Base-by-base conservation (phyloP, 1,139 yeast species). In the Yamadazyma taylorii region DNA sequence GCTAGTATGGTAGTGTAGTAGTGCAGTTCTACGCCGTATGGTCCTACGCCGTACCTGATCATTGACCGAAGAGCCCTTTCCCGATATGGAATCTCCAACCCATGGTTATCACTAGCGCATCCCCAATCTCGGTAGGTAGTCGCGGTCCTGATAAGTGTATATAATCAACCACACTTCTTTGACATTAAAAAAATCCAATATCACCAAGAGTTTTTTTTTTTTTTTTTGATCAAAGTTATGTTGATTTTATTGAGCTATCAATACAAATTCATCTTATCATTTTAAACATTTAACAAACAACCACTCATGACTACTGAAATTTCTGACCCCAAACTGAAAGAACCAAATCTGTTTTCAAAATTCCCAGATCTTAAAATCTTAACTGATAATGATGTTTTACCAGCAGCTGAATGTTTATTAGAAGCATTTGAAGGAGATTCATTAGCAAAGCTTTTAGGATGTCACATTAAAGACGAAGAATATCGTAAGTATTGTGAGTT, bases 331-430 rank as follows among this genome's bases (percentile, higher is more conserved):
- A 27, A 15, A 27, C 11, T 16, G 5, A 27, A 29, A 29, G 24
- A 24, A 28, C 35, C 38, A 13, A 24, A 16, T 24, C 34, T 39
- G 42, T 24, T 37, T 8, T 24, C 30, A n/a, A 42, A 38, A 34
- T 34, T 32, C 24, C 33, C 30, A n/a, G 32, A 31, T 22, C 47
- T 67, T 38, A 57, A 57, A 43, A 41, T 52, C 30, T 58, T 79
- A 38, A 60, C 61, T 24, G 47, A 56, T 32, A 57, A 53, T 17
- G 86, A 80, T 50, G 69, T 66, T 37, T 61, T 65, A 35, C 75
- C 75, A 53, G 86, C 85, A 3, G 82, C 82, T 3, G 47, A 50
- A 21, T 75, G 82, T 19, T 63, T 81, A 37, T 65, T 69, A 31
- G 66, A 67, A 35, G 66, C 84, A 6, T 81, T 81, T 50, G 63